phyloP scores from a whole-genome alignment of 1,139 yeast species.

The Candida sp. region DNA sequence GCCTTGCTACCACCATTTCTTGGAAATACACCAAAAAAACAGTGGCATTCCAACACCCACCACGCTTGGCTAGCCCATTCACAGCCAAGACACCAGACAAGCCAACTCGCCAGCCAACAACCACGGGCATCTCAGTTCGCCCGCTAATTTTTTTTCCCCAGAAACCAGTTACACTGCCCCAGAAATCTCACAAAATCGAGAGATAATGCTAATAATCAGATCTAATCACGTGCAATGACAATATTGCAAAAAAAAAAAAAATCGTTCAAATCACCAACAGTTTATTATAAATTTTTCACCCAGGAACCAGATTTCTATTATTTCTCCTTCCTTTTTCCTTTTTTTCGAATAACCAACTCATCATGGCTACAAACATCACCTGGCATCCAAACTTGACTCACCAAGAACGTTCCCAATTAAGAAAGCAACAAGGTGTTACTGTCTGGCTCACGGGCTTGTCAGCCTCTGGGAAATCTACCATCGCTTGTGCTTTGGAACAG shows the following conservation, averaged over 20 bases:
- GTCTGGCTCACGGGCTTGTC: conserved; percentile 96
- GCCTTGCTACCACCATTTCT: background rate
- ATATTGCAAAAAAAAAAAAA: conserved; percentile 5
- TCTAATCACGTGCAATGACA: conserved; percentile 13
- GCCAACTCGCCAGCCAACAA: too few species aligned
- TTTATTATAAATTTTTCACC: conserved; percentile 1
- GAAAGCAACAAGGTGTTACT: conserved; percentile 88
- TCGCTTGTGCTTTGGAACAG: conserved; percentile 95
- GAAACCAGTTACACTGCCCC: background rate
- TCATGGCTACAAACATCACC: conserved; percentile 93
- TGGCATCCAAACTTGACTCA: conserved; percentile 94
- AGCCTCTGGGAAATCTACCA: conserved; percentile 94
- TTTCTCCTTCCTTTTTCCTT: background rate
- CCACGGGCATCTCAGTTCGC: too few species aligned
- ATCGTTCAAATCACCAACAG: background rate
- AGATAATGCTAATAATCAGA: background rate
- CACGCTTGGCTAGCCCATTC: too few species aligned
- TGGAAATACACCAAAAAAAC: background rate
- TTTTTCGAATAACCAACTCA: background rate
- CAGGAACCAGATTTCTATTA: background rate
- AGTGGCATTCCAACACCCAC: too few species aligned
- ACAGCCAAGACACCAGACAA: too few species aligned
- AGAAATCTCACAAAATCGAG: background rate
- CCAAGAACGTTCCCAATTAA: conserved; percentile 71
- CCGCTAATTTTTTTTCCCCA: too few species aligned